Evolutionary conservation across 345 rosid species (phyloP).

Genomic region (Nasturtium officinale): DNA sequence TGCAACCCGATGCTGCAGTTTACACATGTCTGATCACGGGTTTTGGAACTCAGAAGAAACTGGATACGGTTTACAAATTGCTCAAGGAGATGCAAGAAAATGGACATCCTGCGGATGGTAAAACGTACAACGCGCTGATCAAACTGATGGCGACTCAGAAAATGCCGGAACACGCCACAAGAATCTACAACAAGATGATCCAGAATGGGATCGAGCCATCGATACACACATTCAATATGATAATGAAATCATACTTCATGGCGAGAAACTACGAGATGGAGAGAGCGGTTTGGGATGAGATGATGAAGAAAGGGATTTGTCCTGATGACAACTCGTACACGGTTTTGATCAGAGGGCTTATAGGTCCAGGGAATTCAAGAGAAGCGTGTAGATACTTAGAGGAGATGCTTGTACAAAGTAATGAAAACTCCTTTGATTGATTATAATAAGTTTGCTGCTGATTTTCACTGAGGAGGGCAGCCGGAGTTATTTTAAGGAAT

Average conservation of each 20-base stretch:
- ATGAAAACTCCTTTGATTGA: conserved; percentile 90
- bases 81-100: conserved; percentile 81
- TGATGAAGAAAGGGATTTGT: conserved; percentile 67
- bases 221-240: conserved; percentile 80
- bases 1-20: conserved; percentile 65
- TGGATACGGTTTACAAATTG: conserved; percentile 68
- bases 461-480: conserved; percentile 67
- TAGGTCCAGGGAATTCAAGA: conserved; percentile 66
- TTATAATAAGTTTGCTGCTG: conserved; percentile 77
- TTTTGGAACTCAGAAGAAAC: conserved; percentile 67
- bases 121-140: conserved; percentile 77
- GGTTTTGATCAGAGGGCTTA: conserved; percentile 74
- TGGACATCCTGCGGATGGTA: conserved; percentile 77
- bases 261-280: conserved; percentile 68
- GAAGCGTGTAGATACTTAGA: conserved; percentile 79
- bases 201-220: conserved; percentile 63
- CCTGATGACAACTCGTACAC: conserved; percentile 89
- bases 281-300: conserved; percentile 74
- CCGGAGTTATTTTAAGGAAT: conserved; percentile 71
- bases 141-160: conserved; percentile 67
- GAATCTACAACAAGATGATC: conserved; percentile 69
- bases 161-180: conserved; percentile 70
- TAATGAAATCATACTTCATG: conserved; percentile 80
- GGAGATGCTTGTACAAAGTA: conserved; percentile 88
- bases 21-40: conserved; percentile 89